Conservation (phyloP, 805 yeast species). For the Yamadazyma paraphyllophila region DNA sequence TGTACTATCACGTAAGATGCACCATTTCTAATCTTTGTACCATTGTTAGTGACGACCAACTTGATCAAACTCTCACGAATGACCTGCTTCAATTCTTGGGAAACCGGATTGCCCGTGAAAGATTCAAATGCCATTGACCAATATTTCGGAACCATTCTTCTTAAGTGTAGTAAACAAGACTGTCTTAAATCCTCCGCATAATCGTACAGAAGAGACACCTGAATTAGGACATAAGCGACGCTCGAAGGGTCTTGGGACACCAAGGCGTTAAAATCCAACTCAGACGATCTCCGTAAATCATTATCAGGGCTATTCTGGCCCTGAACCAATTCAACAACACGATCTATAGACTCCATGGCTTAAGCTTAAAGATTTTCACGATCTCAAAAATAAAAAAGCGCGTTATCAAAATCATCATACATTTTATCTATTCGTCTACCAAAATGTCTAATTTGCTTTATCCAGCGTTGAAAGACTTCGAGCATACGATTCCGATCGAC, state of each 20-base stretch:
- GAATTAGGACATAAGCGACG: conserved; percentile 41
- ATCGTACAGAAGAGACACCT: conserved; percentile 31
- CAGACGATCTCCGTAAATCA: conserved; percentile 49
- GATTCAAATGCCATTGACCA: conserved; percentile 87
- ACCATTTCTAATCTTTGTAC: conserved; percentile 61
- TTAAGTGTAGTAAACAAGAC: conserved; percentile 62
- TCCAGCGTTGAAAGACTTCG: conserved; percentile 42
- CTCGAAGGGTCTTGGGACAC: conserved; percentile 51
- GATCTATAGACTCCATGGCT: not conserved
- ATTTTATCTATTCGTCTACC: not conserved
- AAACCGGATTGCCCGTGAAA: conserved; percentile 64
- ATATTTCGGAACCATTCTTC: conserved; percentile 62
- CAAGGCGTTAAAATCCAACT: conserved; percentile 42
- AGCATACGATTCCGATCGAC: conserved; percentile 61
- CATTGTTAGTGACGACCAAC: conserved; percentile 42
- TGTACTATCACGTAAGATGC: conserved; percentile 77
- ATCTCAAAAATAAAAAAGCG: conserved; percentile 1
- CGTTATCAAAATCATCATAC: not conserved
- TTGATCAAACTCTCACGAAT: conserved; percentile 52
- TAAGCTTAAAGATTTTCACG: not conserved
- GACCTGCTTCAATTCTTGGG: conserved; percentile 47
- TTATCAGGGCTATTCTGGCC: conserved; percentile 49
- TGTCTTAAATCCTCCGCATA: conserved; percentile 47
- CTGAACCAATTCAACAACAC: conserved; percentile 8
- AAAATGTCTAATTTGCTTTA: conserved; percentile 18